phyloP scores from a whole-genome alignment of 2,329 filamentous ascomycete species.

The Scolecobasidium constrictum region DNA sequence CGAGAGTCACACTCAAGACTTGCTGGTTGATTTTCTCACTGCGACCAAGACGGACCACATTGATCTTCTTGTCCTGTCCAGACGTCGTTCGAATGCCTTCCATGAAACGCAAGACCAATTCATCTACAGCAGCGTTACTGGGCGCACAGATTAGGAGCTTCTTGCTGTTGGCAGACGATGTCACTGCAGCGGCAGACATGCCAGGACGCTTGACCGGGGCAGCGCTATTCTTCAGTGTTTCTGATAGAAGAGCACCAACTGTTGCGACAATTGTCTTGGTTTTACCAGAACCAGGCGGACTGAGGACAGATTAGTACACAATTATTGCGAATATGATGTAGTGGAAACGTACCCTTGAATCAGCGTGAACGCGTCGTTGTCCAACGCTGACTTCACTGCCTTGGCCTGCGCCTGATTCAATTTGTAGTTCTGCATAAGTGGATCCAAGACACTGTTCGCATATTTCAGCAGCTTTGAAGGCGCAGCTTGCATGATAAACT shows the following conservation, averaged over 20 bases:
- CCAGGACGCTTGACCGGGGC: conserved; percentile 27
- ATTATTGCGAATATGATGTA: conserved; percentile 23
- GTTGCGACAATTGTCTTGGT: conserved; percentile 97
- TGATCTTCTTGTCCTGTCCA: conserved; percentile 65
- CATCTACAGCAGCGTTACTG: conserved; percentile 95
- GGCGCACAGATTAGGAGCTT: conserved; percentile 96
- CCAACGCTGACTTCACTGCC: conserved; percentile 81
- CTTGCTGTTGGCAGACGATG: conserved; percentile 39
- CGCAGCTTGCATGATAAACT: conserved; percentile 80
- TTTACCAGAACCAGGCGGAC: conserved; percentile 91
- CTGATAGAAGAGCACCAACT: conserved; percentile 73
- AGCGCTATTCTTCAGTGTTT: conserved; percentile 38
- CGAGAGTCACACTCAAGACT: conserved; percentile 84
- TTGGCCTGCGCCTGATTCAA: conserved; percentile 84
- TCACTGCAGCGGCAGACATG: conserved; percentile 14
- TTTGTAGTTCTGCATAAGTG: conserved; percentile 64
- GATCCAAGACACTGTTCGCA: conserved; percentile 58
- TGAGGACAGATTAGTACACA: conserved; percentile 26
- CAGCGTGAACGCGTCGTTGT: conserved; percentile 94
- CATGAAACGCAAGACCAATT: conserved; percentile 87
- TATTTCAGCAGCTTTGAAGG: conserved; percentile 83
- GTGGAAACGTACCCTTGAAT: conserved; percentile 64
- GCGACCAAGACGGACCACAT: conserved; percentile 79
- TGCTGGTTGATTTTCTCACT: conserved; percentile 85
- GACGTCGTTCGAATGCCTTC: conserved; percentile 67